Conservation (phyloP, 805 yeast genomes). For the Lipomyces spencermartinsiae region DNA sequence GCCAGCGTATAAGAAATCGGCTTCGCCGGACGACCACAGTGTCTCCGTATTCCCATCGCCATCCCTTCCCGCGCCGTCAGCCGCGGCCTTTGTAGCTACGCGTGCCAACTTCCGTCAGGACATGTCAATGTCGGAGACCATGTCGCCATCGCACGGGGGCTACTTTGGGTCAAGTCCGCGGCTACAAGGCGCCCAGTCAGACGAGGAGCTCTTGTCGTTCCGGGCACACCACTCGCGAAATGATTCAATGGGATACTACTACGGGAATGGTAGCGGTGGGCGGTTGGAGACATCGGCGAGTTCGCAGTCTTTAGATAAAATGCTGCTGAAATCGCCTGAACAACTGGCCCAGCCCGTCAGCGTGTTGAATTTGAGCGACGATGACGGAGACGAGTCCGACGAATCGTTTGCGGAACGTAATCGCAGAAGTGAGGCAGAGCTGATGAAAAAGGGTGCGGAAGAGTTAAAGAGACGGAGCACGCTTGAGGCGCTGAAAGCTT, state of each 20-base stretch:
- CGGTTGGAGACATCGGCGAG: constrained; percentile 1
- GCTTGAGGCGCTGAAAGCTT: neutral
- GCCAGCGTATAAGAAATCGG: constrained; percentile 8
- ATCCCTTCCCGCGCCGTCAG: constrained; percentile 10
- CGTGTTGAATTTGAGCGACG: neutral
- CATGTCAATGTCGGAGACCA: neutral
- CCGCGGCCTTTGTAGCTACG: constrained; percentile 20
- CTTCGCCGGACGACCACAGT: neutral
- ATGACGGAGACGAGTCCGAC: constrained; percentile 6
- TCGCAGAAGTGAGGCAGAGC: constrained; percentile 13
- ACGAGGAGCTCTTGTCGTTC: constrained; percentile 20
- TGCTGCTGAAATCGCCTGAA: constrained; percentile 12
- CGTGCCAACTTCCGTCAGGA: constrained; percentile 21
- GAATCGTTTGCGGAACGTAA: constrained; percentile 19
- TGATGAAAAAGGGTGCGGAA: constrained; percentile 29
- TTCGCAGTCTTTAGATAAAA: constrained; percentile 9
- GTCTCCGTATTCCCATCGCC: neutral
- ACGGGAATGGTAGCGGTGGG: constrained; percentile 8
- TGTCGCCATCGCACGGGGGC: neutral
- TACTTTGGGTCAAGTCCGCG: constrained; percentile 12
- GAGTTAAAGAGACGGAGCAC: neutral
- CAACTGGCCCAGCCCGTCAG: neutral
- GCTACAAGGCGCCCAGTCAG: constrained; percentile 13
- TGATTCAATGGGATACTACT: neutral
- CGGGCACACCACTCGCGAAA: neutral